Conservation (phyloP, 2,329 filamentous ascomycete species). For the Talaromyces sp. region DNA sequence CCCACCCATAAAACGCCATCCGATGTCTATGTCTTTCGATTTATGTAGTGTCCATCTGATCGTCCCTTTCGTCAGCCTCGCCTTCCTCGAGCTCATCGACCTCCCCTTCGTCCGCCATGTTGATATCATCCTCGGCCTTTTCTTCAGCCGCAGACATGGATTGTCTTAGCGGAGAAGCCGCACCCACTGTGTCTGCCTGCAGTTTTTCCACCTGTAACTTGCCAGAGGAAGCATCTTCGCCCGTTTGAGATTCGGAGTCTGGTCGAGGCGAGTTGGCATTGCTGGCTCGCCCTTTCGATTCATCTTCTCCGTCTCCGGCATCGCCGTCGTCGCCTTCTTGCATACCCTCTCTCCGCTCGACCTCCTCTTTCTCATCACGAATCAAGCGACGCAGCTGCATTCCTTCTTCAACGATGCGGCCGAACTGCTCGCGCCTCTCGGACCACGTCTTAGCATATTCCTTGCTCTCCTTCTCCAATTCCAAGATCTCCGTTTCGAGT, state of each 20-base stretch:
- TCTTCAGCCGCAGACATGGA: slow-evolving; percentile 32
- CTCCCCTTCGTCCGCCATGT: slow-evolving; percentile 52
- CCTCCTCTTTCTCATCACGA: slow-evolving; percentile 91
- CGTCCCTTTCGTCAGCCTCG: slow-evolving; percentile 45
- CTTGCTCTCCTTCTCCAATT: slow-evolving; percentile 76
- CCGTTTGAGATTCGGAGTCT: slow-evolving; percentile 40
- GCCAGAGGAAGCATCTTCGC: slow-evolving; percentile 23
- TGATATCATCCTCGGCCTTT: slow-evolving; percentile 48
- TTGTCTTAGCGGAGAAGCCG: slow-evolving; percentile 34
- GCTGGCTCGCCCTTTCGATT: slow-evolving; percentile 43
- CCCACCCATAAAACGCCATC: neutral
- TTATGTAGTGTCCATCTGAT: slow-evolving; percentile 62
- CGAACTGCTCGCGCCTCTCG: slow-evolving; percentile 80
- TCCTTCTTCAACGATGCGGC: slow-evolving; percentile 84
- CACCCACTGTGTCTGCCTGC: slow-evolving; percentile 19
- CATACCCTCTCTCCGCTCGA: slow-evolving; percentile 78
- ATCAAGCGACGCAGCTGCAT: slow-evolving; percentile 78
- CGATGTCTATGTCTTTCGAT: neutral
- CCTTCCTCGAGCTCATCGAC: slow-evolving; percentile 43
- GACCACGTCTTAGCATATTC: slow-evolving; percentile 78
- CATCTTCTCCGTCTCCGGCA: slow-evolving; percentile 47
- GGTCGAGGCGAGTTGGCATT: slow-evolving; percentile 45
- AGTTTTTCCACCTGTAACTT: slow-evolving; percentile 27
- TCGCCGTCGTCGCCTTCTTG: slow-evolving; percentile 57
- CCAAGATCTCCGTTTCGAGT: slow-evolving; percentile 79